Base-by-base conservation (phyloP, 1,139 yeast genomes). In the Hansenula lynferdii region DNA sequence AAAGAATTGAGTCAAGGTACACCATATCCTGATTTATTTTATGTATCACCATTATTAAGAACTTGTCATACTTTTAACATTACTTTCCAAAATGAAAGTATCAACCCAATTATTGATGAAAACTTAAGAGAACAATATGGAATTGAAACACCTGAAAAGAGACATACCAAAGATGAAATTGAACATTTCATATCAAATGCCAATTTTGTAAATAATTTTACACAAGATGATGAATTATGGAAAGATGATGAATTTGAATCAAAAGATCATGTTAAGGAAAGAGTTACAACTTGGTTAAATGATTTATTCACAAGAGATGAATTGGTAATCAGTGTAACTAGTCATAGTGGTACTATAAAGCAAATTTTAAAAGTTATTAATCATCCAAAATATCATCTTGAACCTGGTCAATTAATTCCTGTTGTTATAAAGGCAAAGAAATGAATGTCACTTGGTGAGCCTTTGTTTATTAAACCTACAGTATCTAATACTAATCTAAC, bases 371-470 rank as follows among this genome's bases (percentile, higher is more conserved):
- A 72, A 22, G 84, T 72, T 2, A 53, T 72, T 26, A 70, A 70
- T 3, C 85, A 80, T 52, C 61, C 82, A 39, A 61, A 62, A 33
- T 80, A 76, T 51, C 66, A 77, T 15, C 67, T 80, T 32, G 69
- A 76, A 12, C 77, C 85, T 0, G 86, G 85, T 0, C 85, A 84
- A 6, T 75, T 80, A 77, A 69, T 80, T 20, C 85, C 85, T 2
- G 66, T 78, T 17, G 70, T 78, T 11, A 70, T 79, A 12, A 71
- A 68, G 46, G 79, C 58, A 5, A 33, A 14, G 5, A n/a, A n/a
- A n/a, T n/a, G n/a, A n/a, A n/a, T n/a, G n/a, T n/a, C n/a, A n/a
- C n/a, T n/a, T n/a, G n/a, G n/a, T n/a, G n/a, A n/a, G n/a, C n/a
- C n/a, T n/a, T n/a, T n/a, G n/a, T n/a, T n/a, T n/a, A n/a, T n/a